These are phyloP conservation scores for Barnettozyma vustinii DNA, from an alignment of 805 yeast genomes.

Conservation along the genomic window DNA sequence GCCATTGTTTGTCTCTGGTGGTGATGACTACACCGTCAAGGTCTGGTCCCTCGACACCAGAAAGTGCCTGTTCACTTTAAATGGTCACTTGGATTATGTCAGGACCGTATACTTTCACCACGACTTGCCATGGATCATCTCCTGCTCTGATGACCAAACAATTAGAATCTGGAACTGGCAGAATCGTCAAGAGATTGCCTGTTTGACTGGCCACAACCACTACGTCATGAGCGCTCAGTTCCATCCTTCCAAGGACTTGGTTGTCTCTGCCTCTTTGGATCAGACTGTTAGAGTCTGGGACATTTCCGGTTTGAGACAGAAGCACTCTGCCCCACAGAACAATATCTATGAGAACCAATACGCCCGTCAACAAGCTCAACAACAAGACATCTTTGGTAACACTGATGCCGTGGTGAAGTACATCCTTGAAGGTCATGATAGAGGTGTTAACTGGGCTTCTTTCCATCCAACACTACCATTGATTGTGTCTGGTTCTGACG, in stretches of 20 bases:
- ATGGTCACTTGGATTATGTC: constrained; percentile 92
- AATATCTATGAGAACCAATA: constrained; percentile 39
- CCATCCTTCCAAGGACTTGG: constrained; percentile 91
- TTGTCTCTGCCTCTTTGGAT: constrained; percentile 93
- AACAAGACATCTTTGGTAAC: constrained; percentile 91
- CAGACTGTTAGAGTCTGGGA: constrained; percentile 99
- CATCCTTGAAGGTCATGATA: constrained; percentile 95
- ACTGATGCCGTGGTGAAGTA: constrained; percentile 92
- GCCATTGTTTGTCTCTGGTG: constrained; percentile 94
- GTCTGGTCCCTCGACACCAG: constrained; percentile 94
- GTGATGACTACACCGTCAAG: constrained; percentile 92
- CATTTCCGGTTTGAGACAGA: constrained; percentile 88
- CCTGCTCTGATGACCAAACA: constrained; percentile 97
- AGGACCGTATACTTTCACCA: constrained; percentile 93
- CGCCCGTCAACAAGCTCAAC: constrained; percentile 56
- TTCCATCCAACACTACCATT: constrained; percentile 96
- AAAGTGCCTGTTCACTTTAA: constrained; percentile 87
- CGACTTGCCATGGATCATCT: constrained; percentile 95
- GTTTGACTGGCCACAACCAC: constrained; percentile 96
- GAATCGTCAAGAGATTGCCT: constrained; percentile 93
- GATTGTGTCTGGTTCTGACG: constrained; percentile 95
- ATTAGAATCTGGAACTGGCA: constrained; percentile 99
- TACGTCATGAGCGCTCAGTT: constrained; percentile 98
- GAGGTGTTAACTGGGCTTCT: constrained; percentile 98
- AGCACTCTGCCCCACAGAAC: constrained; percentile 79